Evolutionary conservation across 768 basidiomycete species (phyloP).

Genomic region (Clathrus columnatus): DNA sequence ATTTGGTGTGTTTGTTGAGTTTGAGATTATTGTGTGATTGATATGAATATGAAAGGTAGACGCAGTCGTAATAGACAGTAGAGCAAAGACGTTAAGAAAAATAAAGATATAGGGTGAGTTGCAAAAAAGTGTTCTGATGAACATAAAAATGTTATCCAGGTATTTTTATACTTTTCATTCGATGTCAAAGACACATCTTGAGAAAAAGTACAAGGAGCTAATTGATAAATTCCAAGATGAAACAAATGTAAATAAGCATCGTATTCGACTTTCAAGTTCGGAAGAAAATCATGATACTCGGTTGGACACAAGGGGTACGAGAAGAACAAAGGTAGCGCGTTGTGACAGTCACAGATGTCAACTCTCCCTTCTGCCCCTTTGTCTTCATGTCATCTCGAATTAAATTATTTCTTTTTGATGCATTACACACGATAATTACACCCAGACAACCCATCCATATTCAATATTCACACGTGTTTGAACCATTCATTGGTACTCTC

Average conservation of each 20-base stretch:
- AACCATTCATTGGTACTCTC: slow-evolving; percentile 56
- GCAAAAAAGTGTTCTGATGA: too few relatives aligned
- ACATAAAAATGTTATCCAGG: too few relatives aligned
- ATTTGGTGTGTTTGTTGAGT: neutral
- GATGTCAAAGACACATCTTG: neutral
- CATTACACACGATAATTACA: slow-evolving; percentile 62
- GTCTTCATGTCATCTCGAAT: neutral
- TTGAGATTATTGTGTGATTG: neutral
- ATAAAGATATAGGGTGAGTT: neutral
- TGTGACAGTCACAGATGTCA: too few relatives aligned
- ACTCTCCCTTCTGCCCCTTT: neutral
- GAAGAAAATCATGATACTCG: neutral
- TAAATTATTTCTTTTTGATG: slow-evolving; percentile 66
- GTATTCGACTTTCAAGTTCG: neutral
- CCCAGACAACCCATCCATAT: slow-evolving; percentile 60
- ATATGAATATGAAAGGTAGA: too few relatives aligned
- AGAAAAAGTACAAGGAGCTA: neutral
- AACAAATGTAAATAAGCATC: too few relatives aligned
- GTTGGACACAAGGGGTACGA: neutral
- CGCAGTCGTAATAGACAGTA: too few relatives aligned
- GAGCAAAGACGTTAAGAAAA: neutral
- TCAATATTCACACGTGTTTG: slow-evolving; percentile 58
- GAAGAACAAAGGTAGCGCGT: neutral
- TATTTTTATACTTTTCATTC: neutral
- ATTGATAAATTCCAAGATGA: neutral